These are phyloP conservation scores for Corymbia maculata DNA, from an alignment of 345 rosid species.

Conservation along the genomic window DNA sequence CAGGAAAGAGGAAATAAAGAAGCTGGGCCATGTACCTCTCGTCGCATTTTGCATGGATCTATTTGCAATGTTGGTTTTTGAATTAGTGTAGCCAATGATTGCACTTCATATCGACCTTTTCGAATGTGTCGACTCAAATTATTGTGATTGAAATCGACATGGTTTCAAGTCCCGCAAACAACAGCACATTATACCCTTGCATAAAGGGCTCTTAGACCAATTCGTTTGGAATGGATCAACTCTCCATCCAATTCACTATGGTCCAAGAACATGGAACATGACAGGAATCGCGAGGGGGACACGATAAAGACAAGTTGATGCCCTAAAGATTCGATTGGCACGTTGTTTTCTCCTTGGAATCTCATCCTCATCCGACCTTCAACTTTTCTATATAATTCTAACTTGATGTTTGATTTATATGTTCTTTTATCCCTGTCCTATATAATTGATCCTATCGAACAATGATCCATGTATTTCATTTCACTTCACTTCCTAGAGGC, in stretches of 20 bases:
- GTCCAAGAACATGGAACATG: constrained; percentile 1
- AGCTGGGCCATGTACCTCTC: not conserved
- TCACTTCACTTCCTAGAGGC: too few relatives aligned
- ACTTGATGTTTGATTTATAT: not conserved
- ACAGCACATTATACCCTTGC: not conserved
- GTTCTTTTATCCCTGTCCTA: not conserved
- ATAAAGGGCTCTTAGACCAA: not conserved
- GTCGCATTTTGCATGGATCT: not conserved
- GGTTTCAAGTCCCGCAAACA: not conserved
- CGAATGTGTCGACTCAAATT: not conserved
- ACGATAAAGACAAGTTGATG: constrained; percentile 9
- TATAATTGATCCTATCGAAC: not conserved
- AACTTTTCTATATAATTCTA: not conserved
- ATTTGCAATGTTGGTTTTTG: not conserved
- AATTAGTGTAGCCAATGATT: not conserved
- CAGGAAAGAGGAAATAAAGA: not conserved
- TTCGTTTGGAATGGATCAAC: not conserved
- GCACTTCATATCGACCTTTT: not conserved
- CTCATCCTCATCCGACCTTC: not conserved
- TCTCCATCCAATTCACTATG: not conserved
- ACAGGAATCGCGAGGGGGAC: not conserved
- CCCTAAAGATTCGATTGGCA: constrained; percentile 1
- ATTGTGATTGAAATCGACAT: not conserved
- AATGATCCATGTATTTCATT: not conserved
- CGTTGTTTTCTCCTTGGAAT: constrained; percentile 15